Base-by-base conservation (phyloP, 805 yeast genomes). In the Candida pseudoglaebosa region DNA sequence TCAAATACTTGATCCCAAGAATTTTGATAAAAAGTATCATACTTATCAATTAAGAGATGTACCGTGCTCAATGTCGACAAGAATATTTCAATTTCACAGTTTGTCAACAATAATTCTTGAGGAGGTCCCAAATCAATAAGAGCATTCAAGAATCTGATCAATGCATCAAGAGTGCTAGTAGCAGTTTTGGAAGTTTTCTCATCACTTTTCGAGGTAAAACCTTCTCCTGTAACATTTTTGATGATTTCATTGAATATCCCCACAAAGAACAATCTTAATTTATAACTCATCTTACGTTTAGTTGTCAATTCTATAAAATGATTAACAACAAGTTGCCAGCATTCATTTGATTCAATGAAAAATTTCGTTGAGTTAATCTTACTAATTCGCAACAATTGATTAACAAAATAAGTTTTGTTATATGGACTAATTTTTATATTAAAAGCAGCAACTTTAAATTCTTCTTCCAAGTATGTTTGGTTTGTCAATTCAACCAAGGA, bases 1-100 rank as follows among this genome's bases (percentile, higher is more conserved):
- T 70, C 62, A 45, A 91, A 79, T 1, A 89, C 83, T 2, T 70
- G 59, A 26, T 75, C 73, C 98, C 98, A 91, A 0, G 84, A 80
- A n/a, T 71, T 57, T 33, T 64, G 61, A 32, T 67, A 65, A 36
- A 82, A 67, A 5, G 69, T 61, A 24, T 95, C 97, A 53, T 78
- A 84, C 48, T 83, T 80, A 50, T 89, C 95, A 22, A 91, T 69
- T n/a, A 90, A 67, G 21, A 72, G 78, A 52, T 80, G 83, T 37
- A 91, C 57, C 0, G 87, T 82, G 20, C 77, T 73, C 29, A 90
- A 63, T 0, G 77, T 60, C 20, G 73, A 73, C 13, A 84, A 70
- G 43, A 82, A 78, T 43, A 88, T 77, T 38, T 84, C 90, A 2
- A 80, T 73, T 47, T 83, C 88, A 22, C 80, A 74, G 45, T 77